Evolutionary conservation across 1,284 basidiomycete genomes (phyloP), one percentile per base, ranked within the genome.

Genomic region (Neolentinus lepideus): DNA sequence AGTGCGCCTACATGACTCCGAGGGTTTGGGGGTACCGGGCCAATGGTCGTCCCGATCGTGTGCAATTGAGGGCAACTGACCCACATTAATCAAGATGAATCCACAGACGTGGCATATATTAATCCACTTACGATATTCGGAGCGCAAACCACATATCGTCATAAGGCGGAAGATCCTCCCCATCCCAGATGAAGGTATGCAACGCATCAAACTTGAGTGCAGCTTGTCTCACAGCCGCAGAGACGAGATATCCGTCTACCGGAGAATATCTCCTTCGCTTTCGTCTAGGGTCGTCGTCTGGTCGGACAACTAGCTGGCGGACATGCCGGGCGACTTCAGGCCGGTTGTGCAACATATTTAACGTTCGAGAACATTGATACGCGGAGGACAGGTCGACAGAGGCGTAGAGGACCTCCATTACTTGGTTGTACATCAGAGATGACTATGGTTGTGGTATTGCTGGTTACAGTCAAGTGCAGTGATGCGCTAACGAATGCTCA

Each of bases 121-220:
- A 4, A 14, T 4, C 29, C 22, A 71, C 79, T 63, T 65, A 88
- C 87, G 78, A 80, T 56, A 77, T 67, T 35, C 84, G 78, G 60
- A 89, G 71, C 55, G 81, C 79, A 58, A 84, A 78, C 86, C 86
- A 89, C 82, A 89, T 84, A 58, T 84, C 80, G 59, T 89, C 87
- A 58, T 80, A 72, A 35, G 75, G 78, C 1, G 85, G 78, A 31
- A 80, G 68, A 61, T 86, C 85, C 54, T 85, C 81, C 2, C 77
- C 83, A 58, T 83, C 82, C 86, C 86, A 89, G 29, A 78, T 69
- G 61, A 89, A 89, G 10, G 72, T 78, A 29, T 74, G 71, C 51
- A 89, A 72, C 21, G 83, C 83, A 55, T 88, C 86, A 45, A 89
- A 67, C 46, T 71, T 67, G 60, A 63, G 71, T 25, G 80, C 78